Conservation (phyloP, 2,329 filamentous ascomycete genomes). For the Verticillium klebahnii region DNA sequence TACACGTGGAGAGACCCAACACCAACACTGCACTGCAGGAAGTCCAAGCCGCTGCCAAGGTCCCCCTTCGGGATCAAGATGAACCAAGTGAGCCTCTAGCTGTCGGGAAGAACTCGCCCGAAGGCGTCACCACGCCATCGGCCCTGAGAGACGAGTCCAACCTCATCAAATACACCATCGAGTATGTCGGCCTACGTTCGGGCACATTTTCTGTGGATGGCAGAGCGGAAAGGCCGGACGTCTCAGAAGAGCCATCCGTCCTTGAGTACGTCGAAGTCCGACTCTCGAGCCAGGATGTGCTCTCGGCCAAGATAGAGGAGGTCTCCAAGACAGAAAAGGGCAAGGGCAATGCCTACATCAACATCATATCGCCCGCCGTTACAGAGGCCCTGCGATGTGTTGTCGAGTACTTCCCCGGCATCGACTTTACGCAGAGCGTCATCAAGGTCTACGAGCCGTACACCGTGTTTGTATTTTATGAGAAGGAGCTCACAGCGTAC, state of each 20-base stretch:
- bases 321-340: conserved; percentile 3
- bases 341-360: conserved; percentile 6
- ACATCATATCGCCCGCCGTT: conserved; percentile 10
- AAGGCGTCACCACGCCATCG: neutral
- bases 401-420: conserved; percentile 12
- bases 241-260: conserved; percentile 3
- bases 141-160: neutral
- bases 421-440: conserved; percentile 5
- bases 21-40: too few species aligned
- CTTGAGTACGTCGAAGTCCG: conserved; percentile 12
- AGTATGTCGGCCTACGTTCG: conserved; percentile 6
- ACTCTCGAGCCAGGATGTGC: neutral
- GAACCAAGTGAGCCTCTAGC: too few species aligned
- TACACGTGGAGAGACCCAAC: too few species aligned
- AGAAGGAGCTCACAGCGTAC: conserved; percentile 9
- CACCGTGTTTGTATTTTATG: conserved; percentile 6
- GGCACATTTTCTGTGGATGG: neutral
- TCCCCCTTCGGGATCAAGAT: too few species aligned
- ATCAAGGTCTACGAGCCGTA: conserved; percentile 6
- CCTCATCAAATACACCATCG: conserved; percentile 5
- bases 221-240: neutral
- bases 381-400: conserved; percentile 13
- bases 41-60: too few species aligned
- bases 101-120: too few species aligned
- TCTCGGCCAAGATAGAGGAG: neutral